Evolutionary conservation across 108 stramenopile species (phyloP).

Genomic region (Seminavis robusta): DNA sequence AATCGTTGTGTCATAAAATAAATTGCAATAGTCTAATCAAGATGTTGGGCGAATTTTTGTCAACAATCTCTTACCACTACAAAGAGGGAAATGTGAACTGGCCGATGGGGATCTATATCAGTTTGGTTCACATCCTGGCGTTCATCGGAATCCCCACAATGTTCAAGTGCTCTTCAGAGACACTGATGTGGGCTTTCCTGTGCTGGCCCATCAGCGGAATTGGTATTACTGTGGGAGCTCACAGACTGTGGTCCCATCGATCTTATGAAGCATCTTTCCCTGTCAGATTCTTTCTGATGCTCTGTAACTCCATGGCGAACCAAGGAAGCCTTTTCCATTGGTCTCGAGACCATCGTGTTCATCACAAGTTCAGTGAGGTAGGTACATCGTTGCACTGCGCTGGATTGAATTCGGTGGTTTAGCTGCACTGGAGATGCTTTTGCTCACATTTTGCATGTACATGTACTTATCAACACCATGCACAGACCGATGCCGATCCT

Average conservation of each 20-base stretch:
- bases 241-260: conserved; percentile 96
- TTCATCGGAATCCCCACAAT: conserved; percentile 69
- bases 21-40: too few relatives aligned
- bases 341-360: conserved; percentile 96
- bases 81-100: conserved; percentile 94
- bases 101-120: conserved; percentile 97
- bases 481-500: conserved; percentile 98
- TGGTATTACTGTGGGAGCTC: conserved; percentile 98
- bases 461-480: too few relatives aligned
- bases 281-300: conserved; percentile 89
- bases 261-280: conserved; percentile 90
- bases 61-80: conserved; percentile 74
- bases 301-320: conserved; percentile 98
- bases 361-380: conserved; percentile 99
- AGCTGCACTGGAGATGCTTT: too few relatives aligned
- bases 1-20: too few relatives aligned
- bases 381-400: too few relatives aligned
- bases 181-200: conserved; percentile 91
- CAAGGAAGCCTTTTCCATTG: conserved; percentile 99
- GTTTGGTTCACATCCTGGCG: conserved; percentile 87
- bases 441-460: too few relatives aligned
- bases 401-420: too few relatives aligned
- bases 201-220: conserved; percentile 97
- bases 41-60: conserved; percentile 77
- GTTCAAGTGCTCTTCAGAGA: conserved; percentile 62